Percentiles rank a stretch among this genome's conserved stretches.
Evolutionary conservation across 176 grass and related monocot species (phyloP).

Genomic region (Pharus latifolius): DNA sequence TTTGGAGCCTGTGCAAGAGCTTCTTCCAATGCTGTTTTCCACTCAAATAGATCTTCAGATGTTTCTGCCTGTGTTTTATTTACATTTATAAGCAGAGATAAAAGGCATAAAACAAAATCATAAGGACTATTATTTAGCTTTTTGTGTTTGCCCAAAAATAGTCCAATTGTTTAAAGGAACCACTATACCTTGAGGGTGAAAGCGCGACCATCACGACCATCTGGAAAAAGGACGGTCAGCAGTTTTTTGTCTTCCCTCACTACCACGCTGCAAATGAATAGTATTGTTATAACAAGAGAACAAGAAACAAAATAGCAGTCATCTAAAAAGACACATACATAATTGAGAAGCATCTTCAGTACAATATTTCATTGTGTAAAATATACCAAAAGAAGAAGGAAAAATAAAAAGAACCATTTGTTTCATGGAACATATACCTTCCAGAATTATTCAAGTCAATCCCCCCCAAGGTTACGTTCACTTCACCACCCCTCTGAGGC

Average conservation of each 20-base stretch:
- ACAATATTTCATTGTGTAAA: neutral
- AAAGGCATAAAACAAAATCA: constrained; percentile 19
- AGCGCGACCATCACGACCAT: constrained; percentile 90
- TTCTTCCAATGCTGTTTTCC: constrained; percentile 96
- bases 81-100: neutral
- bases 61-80: constrained; percentile 60
- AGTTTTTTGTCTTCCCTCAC: constrained; percentile 98
- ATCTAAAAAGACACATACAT: constrained; percentile 5
- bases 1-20: constrained; percentile 97
- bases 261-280: constrained; percentile 65
- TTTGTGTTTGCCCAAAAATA: constrained; percentile 1
- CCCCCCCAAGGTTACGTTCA: constrained; percentile 88
- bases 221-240: constrained; percentile 96
- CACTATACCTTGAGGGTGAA: constrained; percentile 91
- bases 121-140: constrained; percentile 3
- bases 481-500: constrained; percentile 82
- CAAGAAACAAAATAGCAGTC: neutral
- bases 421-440: constrained; percentile 43
- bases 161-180: constrained; percentile 11
- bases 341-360: neutral
- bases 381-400: neutral
- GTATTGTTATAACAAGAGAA: neutral
- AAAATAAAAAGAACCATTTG: neutral
- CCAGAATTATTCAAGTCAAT: constrained; percentile 99
- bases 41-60: constrained; percentile 93